phyloP scores from a whole-genome alignment of 495 filamentous ascomycete genomes.

The Talaromyces borbonicus region DNA sequence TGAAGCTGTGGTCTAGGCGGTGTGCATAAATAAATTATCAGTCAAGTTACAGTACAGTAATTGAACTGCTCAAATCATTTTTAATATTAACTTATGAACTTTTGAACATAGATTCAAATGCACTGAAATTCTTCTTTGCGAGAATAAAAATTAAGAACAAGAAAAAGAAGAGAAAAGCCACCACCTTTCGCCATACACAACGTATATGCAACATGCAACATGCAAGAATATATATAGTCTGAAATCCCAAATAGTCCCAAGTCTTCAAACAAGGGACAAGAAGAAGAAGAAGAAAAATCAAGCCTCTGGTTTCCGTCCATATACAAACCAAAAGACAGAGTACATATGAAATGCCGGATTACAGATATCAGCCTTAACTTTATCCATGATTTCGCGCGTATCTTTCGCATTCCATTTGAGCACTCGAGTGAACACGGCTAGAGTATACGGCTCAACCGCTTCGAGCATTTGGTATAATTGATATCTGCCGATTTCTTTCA shows the following conservation, averaged over 20 bases:
- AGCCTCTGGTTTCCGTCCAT: slow-evolving; percentile 26
- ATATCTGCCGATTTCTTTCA: slow-evolving; percentile 41
- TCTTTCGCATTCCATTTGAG: slow-evolving; percentile 42
- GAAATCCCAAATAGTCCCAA: no score
- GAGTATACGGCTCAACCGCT: slow-evolving; percentile 39
- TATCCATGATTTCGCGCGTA: slow-evolving; percentile 42
- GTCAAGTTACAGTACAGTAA: no score
- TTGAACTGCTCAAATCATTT: no score
- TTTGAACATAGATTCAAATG: neutral
- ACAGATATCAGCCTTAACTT: slow-evolving; percentile 42
- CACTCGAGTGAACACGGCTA: slow-evolving; percentile 45
- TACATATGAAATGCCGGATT: slow-evolving; percentile 41
- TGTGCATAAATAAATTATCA: no score
- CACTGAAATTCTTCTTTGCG: neutral
- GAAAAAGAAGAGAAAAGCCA: no score
- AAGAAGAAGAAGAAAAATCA: neutral
- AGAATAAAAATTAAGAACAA: neutral
- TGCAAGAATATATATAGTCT: no score
- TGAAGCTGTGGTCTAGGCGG: neutral
- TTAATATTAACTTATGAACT: no score
- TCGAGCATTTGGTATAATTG: slow-evolving; percentile 37
- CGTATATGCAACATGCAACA: no score
- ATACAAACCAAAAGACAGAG: slow-evolving; percentile 25
- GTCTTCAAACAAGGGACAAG: no score
- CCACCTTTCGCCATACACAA: no score